These are phyloP conservation scores for Claviceps citrina DNA, from an alignment of 2,329 filamentous ascomycete genomes.

Conservation along the genomic window DNA sequence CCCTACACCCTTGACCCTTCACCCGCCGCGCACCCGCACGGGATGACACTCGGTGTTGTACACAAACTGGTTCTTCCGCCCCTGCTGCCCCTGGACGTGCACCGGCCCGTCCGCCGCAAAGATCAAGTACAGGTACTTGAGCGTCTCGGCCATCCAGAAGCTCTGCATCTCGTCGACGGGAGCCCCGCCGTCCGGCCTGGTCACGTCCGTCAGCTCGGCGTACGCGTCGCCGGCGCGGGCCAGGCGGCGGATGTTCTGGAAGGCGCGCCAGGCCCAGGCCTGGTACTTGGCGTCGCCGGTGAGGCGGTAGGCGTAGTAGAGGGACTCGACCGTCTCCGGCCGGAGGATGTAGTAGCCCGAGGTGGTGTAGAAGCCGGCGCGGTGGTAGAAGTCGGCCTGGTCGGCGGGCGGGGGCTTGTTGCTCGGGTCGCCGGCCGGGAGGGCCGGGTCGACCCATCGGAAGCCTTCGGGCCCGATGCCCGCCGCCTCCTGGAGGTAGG, in stretches of 20 bases:
- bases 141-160: conserved; percentile 74
- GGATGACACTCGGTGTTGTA: conserved; percentile 37
- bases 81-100: conserved; percentile 35
- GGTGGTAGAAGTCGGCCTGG: conserved; percentile 44
- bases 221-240: conserved; percentile 52
- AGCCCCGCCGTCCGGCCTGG: conserved; percentile 41
- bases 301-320: conserved; percentile 74
- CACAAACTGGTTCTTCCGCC: conserved; percentile 34
- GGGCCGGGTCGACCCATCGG: conserved; percentile 37
- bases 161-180: conserved; percentile 64
- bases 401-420: conserved; percentile 27
- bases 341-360: conserved; percentile 50
- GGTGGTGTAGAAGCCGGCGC: conserved; percentile 57
- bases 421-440: conserved; percentile 19
- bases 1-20: no score
- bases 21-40: conserved; percentile 13
- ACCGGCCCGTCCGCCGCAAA: conserved; percentile 43
- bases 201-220: conserved; percentile 51
- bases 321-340: conserved; percentile 69
- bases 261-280: conserved; percentile 72
- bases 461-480: conserved; percentile 65
- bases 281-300: conserved; percentile 64
- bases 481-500: conserved; percentile 53
- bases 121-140: conserved; percentile 73
- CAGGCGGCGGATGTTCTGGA: conserved; percentile 49